phyloP scores from a whole-genome alignment of 305 asterid species.

The Solanum chacoense region DNA sequence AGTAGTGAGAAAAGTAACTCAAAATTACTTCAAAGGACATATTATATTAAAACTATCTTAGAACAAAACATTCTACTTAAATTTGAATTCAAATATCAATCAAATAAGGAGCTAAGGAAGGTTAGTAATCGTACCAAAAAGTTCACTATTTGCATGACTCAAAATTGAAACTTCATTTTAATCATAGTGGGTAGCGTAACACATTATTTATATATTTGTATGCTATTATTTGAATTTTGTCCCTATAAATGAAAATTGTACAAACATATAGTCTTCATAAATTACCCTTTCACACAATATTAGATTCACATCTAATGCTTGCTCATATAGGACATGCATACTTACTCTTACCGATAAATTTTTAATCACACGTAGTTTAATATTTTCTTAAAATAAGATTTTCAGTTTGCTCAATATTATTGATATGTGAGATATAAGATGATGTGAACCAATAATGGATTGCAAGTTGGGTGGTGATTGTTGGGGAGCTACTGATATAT shows the following conservation, averaged over 20 bases:
- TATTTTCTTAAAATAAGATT: neutral
- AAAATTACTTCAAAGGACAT: neutral
- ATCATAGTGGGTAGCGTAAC: neutral
- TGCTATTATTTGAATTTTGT: neutral
- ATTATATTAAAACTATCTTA: neutral
- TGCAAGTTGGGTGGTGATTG: neutral
- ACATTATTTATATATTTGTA: neutral
- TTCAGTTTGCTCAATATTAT: neutral
- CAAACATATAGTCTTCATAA: neutral
- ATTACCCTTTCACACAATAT: neutral
- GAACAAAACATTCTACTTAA: neutral
- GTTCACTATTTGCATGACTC: neutral
- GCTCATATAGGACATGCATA: neutral
- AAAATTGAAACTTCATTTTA: neutral
- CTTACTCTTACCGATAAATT: neutral
- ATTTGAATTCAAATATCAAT: neutral
- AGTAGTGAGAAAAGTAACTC: neutral
- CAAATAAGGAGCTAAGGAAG: neutral
- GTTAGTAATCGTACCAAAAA: neutral
- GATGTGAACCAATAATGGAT: neutral
- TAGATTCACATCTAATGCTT: neutral
- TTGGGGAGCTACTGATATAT: neutral
- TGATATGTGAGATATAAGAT: neutral
- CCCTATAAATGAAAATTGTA: neutral
- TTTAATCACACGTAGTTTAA: neutral